Evolutionary conservation across 1,284 basidiomycete species (phyloP).

Genomic region (Ganoderma sinense): DNA sequence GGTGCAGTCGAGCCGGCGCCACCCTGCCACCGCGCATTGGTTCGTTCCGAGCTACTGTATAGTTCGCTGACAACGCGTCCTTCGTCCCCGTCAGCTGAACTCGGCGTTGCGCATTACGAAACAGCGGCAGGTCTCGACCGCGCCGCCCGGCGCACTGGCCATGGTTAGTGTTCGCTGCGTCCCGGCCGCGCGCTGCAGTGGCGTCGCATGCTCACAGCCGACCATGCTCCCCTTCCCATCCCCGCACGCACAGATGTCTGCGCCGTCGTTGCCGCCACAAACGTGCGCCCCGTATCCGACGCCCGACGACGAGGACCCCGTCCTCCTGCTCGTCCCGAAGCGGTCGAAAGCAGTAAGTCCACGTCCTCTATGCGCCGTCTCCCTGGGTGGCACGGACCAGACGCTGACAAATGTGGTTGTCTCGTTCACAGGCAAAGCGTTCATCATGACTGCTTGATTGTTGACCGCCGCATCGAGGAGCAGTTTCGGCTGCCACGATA

Average conservation of each 20-base stretch:
- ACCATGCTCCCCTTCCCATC: not conserved
- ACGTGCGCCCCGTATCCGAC: conserved; percentile 21
- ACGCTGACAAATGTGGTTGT: not conserved
- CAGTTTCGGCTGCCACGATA: not conserved
- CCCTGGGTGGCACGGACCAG: not conserved
- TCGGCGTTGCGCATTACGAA: conserved; percentile 37
- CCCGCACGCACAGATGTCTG: conserved; percentile 7
- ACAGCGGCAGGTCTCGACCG: conserved; percentile 33
- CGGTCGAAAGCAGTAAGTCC: conserved; percentile 29
- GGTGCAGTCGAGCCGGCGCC: conserved; percentile 5
- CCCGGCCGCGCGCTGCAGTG: conserved; percentile 3
- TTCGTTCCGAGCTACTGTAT: not conserved
- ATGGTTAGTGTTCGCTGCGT: conserved; percentile 22
- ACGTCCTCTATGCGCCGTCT: not conserved
- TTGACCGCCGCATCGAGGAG: not conserved
- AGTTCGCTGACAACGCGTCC: not conserved
- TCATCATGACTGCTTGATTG: conserved; percentile 21
- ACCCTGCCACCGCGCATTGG: not conserved
- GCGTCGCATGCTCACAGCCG: conserved; percentile 16
- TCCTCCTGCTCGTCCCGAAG: conserved; percentile 33
- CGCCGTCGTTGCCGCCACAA: conserved; percentile 7
- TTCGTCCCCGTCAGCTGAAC: conserved; percentile 33
- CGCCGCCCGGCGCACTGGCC: conserved; percentile 13
- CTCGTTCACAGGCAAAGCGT: conserved; percentile 24
- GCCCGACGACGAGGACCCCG: conserved; percentile 34